phyloP scores from a whole-genome alignment of 768 basidiomycete genomes.

The Mycena galericulata region DNA sequence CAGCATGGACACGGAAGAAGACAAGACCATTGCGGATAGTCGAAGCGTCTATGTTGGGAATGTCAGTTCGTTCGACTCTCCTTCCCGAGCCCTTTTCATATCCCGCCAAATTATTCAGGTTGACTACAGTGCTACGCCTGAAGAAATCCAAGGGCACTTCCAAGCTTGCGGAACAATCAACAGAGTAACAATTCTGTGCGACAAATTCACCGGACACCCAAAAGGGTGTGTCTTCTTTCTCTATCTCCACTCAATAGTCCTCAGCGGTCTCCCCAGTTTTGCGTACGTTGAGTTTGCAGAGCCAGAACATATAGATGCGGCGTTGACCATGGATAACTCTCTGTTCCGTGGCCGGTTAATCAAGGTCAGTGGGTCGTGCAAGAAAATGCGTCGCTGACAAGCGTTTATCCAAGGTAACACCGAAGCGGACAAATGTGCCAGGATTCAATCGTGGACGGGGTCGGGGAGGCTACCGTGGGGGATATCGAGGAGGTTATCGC shows the following conservation, averaged over 20 bases:
- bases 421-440: constrained; percentile 96
- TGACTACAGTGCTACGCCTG: constrained; percentile 96
- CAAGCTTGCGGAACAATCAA: constrained; percentile 98
- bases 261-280: constrained; percentile 65
- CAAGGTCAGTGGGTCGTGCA: constrained; percentile 66
- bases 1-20: constrained; percentile 85
- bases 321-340: constrained; percentile 95
- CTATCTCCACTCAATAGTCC: constrained; percentile 22
- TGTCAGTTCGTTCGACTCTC: constrained; percentile 61
- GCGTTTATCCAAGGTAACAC: constrained; percentile 74
- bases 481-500: constrained; percentile 64
- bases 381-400: background rate
- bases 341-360: constrained; percentile 93
- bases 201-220: constrained; percentile 99
- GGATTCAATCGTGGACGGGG: constrained; percentile 85
- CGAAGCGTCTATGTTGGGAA: constrained; percentile 97
- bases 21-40: constrained; percentile 81
- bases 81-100: constrained; percentile 24
- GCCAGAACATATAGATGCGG: constrained; percentile 89
- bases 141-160: constrained; percentile 98
- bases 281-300: constrained; percentile 99
- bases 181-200: constrained; percentile 98
- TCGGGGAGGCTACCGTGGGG: constrained; percentile 75
- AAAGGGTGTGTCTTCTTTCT: constrained; percentile 76
- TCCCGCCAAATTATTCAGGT: constrained; percentile 70